Percentiles rank a stretch among this genome's conserved stretches.
phyloP scores from a whole-genome alignment of 164 flowering plant genomes.

The Cinnamomum chago region DNA sequence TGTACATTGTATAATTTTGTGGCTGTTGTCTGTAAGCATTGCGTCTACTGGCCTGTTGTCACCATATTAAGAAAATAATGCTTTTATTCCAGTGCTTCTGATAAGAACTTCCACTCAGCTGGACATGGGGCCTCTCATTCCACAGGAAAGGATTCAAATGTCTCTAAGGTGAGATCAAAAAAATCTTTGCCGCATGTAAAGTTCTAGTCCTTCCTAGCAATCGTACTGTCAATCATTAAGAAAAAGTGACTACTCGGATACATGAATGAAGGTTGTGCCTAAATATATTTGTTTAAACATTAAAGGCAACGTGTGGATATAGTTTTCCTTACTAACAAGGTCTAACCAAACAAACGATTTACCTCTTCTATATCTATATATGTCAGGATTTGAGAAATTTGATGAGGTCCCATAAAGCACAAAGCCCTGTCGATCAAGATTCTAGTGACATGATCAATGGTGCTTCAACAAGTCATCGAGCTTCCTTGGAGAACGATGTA shows the following conservation, averaged over 20 bases:
- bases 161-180: slow-evolving; percentile 34
- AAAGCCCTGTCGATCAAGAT: slow-evolving; percentile 35
- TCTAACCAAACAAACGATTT: not conserved
- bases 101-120: slow-evolving; percentile 40
- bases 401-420: slow-evolving; percentile 23
- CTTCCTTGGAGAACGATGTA: slow-evolving; percentile 84
- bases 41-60: not conserved
- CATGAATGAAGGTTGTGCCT: too few relatives aligned
- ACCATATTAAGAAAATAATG: not conserved
- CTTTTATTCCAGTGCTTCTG: slow-evolving; percentile 54
- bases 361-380: not conserved
- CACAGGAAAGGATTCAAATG: slow-evolving; percentile 24
- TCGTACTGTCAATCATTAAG: too few relatives aligned
- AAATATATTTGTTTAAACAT: too few relatives aligned
- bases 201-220: not conserved
- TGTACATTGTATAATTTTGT: not conserved
- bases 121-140: slow-evolving; percentile 29
- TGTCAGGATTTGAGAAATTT: slow-evolving; percentile 36
- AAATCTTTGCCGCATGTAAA: not conserved
- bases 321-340: not conserved
- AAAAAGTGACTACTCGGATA: too few relatives aligned
- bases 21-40: not conserved
- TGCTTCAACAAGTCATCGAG: slow-evolving; percentile 40
- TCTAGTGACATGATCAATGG: slow-evolving; percentile 18
- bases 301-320: not conserved